Evolutionary conservation across 2,329 filamentous ascomycete species (phyloP).

Genomic region (Gyromitra esculenta): DNA sequence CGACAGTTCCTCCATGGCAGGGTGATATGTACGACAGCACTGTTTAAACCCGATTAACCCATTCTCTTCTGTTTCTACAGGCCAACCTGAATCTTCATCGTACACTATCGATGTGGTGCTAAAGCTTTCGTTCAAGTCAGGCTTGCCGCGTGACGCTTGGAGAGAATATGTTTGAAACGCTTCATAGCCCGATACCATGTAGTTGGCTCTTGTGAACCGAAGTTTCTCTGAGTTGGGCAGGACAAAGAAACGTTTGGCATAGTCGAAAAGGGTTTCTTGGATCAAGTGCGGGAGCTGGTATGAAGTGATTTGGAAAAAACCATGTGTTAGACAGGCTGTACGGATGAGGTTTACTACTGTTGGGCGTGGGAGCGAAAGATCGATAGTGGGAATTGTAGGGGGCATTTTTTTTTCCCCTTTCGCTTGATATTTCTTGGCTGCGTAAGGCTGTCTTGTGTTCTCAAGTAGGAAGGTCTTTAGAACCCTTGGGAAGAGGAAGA

Average conservation of each 20-base stretch:
- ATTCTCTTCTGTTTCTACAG: conserved; percentile 59
- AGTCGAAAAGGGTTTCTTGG: conserved; percentile 62
- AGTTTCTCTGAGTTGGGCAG: conserved; percentile 64
- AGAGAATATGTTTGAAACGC: conserved; percentile 61
- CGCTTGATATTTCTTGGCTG: conserved; percentile 7
- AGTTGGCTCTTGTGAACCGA: conserved; percentile 60
- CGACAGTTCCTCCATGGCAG: conserved; percentile 61
- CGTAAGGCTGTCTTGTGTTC: conserved; percentile 32
- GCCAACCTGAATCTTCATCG: conserved; percentile 63
- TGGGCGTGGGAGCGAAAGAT: conserved; percentile 34
- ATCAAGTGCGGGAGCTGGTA: conserved; percentile 63
- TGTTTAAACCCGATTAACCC: conserved; percentile 60
- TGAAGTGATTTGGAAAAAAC: conserved; percentile 67
- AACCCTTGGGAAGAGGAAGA: conserved; percentile 18
- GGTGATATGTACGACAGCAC: conserved; percentile 62
- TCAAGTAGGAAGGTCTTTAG: conserved; percentile 44
- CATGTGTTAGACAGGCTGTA: conserved; percentile 63
- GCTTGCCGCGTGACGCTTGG: conserved; percentile 62
- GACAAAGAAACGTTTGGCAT: conserved; percentile 64
- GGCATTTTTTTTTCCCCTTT: conserved; percentile 20
- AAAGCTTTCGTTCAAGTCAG: conserved; percentile 62
- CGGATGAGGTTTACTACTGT: conserved; percentile 57
- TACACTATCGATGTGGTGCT: conserved; percentile 62
- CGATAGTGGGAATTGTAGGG: conserved; percentile 38
- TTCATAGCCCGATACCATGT: conserved; percentile 64